Evolutionary conservation across 2,329 filamentous ascomycete genomes (phyloP), one percentile per base, ranked within the genome.

Genomic region (Cercospora citrullina): DNA sequence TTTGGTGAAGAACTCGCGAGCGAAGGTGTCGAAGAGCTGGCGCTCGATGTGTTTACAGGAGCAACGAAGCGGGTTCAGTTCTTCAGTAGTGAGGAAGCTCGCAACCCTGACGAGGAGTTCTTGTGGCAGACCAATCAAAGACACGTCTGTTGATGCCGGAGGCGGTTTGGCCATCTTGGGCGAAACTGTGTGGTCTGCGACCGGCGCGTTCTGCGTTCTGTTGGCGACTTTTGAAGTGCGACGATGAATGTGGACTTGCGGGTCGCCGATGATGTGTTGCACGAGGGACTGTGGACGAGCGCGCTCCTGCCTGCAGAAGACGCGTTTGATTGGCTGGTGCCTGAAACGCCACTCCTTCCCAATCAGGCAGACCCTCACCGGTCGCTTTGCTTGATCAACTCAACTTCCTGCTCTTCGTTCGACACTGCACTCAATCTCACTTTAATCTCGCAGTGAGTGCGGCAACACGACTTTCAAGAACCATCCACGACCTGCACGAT

Each of bases 1-100:
- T 76, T 87, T 87, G 61, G 80, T 81, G 78, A 91, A 91, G 80
- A 89, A 91, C 70, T 90, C 87, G 26, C 80, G 80, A 30, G 84
- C 81, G 72, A 90, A 91, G 36, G 80, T 81, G 60, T 83, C 80
- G 76, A 87, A 86, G 12, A 90, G 79, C 1, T 81, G 79, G 21
- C 78, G 77, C 74, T 90, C 87, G 12, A 88, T 74, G 18, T 80
- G 76, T 65, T 84, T 86, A 79, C 87, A 89, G 2, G 82, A 82
- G 16, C 84, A 78, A 6, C 89, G 87, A 21, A 67, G 60, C 12
- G 78, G 75, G 67, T 84, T 81, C 18, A 90, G 82, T 7, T 90
- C 87, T 0, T 77, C 64, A 0, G 89, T 90, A 0, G 80, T 80
- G 18, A 91, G 82, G 59, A 82, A 78, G 3, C 77, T 76, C 0